Conservation (phyloP, 176 grass and related monocot species). For the Oryza meridionalis region DNA sequence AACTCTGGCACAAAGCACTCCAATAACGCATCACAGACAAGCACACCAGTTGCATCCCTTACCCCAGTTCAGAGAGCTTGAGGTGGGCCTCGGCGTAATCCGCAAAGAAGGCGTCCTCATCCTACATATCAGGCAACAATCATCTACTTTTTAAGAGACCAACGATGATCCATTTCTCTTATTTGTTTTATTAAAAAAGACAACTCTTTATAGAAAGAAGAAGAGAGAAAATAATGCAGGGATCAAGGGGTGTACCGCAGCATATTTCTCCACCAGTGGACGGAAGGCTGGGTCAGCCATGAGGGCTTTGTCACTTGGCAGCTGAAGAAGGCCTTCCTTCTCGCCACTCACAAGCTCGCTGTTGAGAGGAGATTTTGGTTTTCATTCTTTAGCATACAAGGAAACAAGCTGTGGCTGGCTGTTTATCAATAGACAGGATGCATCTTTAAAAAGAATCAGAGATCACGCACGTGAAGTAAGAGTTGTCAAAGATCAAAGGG, state of each 20-base stretch:
- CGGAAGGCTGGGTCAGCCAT: conserved; percentile 72
- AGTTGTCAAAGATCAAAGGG: conserved; percentile 81
- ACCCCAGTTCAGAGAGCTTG: conserved; percentile 91
- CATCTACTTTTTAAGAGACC: not conserved
- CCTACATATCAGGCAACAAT: conserved; percentile 32
- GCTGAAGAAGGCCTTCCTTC: conserved; percentile 84
- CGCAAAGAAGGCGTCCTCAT: conserved; percentile 90
- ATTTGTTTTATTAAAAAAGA: not conserved
- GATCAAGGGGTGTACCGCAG: conserved; percentile 49
- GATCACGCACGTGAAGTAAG: conserved; percentile 72
- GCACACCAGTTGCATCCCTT: not conserved
- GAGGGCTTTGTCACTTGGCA: conserved; percentile 81
- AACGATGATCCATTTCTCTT: not conserved
- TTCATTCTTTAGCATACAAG: not conserved
- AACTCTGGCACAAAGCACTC: not conserved
- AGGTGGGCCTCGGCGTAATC: conserved; percentile 81
- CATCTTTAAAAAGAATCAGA: not conserved
- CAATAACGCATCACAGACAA: not conserved
- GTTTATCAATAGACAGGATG: not conserved
- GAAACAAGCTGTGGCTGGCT: not conserved
- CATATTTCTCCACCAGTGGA: conserved; percentile 88
- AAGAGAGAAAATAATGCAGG: not conserved
- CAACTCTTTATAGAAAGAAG: not conserved
- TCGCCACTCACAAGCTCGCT: conserved; percentile 82
- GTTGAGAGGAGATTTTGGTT: not conserved